phyloP scores from a whole-genome alignment of 352 stramenopile genomes.

The Lagenidium giganteum region DNA sequence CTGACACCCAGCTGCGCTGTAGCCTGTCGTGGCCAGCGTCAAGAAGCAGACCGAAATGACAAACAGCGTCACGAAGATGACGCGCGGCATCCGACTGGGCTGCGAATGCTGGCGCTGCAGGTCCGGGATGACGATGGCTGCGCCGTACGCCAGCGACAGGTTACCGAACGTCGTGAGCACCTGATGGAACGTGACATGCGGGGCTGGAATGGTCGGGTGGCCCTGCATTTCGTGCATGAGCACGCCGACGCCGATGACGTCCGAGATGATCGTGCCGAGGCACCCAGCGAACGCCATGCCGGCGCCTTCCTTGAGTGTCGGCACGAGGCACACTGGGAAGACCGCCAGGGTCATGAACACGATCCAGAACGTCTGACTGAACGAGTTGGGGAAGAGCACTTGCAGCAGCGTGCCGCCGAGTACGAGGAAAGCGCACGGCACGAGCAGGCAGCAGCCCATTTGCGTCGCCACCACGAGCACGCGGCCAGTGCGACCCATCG shows the following conservation, averaged over 20 bases:
- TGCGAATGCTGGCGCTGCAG: slow-evolving; percentile 28
- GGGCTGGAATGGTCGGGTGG: slow-evolving; percentile 7
- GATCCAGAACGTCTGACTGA: slow-evolving; percentile 19
- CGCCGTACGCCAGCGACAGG: slow-evolving; percentile 31
- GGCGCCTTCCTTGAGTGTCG: slow-evolving; percentile 29
- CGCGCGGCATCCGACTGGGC: slow-evolving; percentile 26
- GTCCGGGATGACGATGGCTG: slow-evolving; percentile 30
- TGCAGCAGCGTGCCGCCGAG: slow-evolving; percentile 20
- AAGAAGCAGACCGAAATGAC: slow-evolving; percentile 29
- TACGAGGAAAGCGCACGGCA: slow-evolving; percentile 26
- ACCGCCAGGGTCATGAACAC: slow-evolving; percentile 25
- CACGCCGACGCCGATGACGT: slow-evolving; percentile 20
- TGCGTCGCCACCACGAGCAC: slow-evolving; percentile 20
- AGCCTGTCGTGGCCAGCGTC: slow-evolving; percentile 19
- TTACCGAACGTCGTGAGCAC: slow-evolving; percentile 29
- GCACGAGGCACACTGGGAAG: slow-evolving; percentile 22
- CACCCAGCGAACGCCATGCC: slow-evolving; percentile 22
- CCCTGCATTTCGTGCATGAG: slow-evolving; percentile 21
- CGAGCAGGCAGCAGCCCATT: slow-evolving; percentile 17
- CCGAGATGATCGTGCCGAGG: slow-evolving; percentile 25
- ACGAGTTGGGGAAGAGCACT: slow-evolving; percentile 16
- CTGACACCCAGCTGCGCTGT: slow-evolving; percentile 23
- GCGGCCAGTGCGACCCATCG: slow-evolving; percentile 19
- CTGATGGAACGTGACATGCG: slow-evolving; percentile 21
- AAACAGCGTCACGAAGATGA: slow-evolving; percentile 24